Percentiles rank a stretch among this genome's conserved stretches.
phyloP scores from a whole-genome alignment of 2,329 filamentous ascomycete species.

The Monosporascus sp. region DNA sequence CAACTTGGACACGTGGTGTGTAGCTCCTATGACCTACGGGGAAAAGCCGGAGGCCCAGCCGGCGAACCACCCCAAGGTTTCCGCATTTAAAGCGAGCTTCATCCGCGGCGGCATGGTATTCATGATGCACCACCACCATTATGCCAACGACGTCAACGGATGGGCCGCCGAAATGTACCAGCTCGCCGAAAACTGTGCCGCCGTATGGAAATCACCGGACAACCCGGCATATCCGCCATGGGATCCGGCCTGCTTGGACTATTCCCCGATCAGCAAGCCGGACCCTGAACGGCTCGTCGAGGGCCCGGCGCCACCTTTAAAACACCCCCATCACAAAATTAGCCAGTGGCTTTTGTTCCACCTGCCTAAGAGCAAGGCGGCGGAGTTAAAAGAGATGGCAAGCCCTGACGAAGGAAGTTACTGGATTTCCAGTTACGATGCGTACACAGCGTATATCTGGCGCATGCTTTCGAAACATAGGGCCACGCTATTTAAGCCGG shows the following conservation, averaged over 20 bases:
- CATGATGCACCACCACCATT: background rate
- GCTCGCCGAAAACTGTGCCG: background rate
- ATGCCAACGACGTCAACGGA: background rate
- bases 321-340: background rate
- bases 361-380: background rate
- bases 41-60: background rate
- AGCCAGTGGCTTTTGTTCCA: background rate
- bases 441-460: background rate
- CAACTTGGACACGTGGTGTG: slow-evolving; percentile 6
- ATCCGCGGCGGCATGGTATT: background rate
- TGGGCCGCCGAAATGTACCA: background rate
- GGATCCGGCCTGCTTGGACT: slow-evolving; percentile 2
- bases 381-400: background rate
- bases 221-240: background rate
- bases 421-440: background rate
- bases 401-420: background rate
- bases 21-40: slow-evolving; percentile 11
- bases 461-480: background rate
- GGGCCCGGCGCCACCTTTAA: background rate
- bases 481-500: background rate
- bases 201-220: background rate
- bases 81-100: background rate
- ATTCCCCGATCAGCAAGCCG: slow-evolving; percentile 1
- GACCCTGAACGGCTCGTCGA: slow-evolving; percentile 2
- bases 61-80: background rate